Percentiles rank a stretch among this genome's conserved stretches.
Conservation (phyloP, 2,329 filamentous ascomycete genomes). For the Apiospora pterosperma region DNA sequence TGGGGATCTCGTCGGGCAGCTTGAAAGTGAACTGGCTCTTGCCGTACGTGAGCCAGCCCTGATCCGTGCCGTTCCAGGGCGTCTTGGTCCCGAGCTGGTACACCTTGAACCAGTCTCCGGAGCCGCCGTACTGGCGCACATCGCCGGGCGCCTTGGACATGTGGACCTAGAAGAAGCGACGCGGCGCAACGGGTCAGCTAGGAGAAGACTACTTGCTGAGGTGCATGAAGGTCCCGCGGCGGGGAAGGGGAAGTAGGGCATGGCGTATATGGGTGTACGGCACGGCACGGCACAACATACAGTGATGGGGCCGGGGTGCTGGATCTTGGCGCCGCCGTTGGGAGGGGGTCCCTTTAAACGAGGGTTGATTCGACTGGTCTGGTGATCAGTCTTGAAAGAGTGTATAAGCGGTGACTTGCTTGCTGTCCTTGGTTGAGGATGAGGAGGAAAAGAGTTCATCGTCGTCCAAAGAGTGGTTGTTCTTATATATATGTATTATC, state of each 20-base stretch:
- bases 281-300: not conserved
- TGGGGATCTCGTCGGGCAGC: not conserved
- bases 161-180: not conserved
- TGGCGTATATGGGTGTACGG: too few species aligned
- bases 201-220: too few species aligned
- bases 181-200: not conserved
- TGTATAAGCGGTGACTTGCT: not conserved
- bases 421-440: not conserved
- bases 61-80: slow-evolving; percentile 3
- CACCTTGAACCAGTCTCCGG: slow-evolving; percentile 3
- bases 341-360: not conserved
- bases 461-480: not conserved
- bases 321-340: not conserved
- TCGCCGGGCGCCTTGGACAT: slow-evolving; percentile 1
- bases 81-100: not conserved
- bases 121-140: not conserved
- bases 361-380: not conserved
- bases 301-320: not conserved
- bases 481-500: not conserved
- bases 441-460: not conserved
- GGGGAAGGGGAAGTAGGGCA: too few species aligned
- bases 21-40: not conserved
- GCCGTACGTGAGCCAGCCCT: not conserved
- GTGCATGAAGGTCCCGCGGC: too few species aligned
- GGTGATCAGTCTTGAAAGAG: not conserved